Base-by-base conservation (phyloP, 495 filamentous ascomycete genomes). In the Podospora appendiculata region DNA sequence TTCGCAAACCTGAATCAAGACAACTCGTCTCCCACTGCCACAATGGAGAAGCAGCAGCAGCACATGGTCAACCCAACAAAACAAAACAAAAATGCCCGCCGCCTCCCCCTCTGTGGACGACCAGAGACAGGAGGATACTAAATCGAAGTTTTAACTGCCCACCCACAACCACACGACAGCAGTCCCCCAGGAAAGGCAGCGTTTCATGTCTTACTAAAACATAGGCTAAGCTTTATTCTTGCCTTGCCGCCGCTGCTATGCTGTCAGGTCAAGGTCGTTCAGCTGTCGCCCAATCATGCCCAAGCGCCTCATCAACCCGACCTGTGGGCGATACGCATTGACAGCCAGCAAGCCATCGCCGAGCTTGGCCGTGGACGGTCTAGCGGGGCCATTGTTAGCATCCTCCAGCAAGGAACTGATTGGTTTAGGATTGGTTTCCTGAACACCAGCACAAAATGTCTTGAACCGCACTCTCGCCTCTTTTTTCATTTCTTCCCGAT, bases 251-350 rank as follows among this genome's bases (percentile, higher is more conserved):
- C 47, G 52, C 46, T 54, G 13, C 16, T 32, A 45, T 48, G 43
- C 39, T 40, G 38, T 40, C 11, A 12, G 38, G 11, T 6, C 38
- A 40, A 40, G 3, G 11, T 12, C 41, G 4, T 13, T 43, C 17
- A 19, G n/a, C 14, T 13, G 41, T 14, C n/a, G n/a, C 41, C 14
- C n/a, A 14, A 43, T 38, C 39, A 13, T 10, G 36, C 13, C 36
- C 36, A 4, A 38, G 36, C 36, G 36, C 36, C 36, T 13, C 11
- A 11, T 11, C 13, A 38, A 13, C 36, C 36, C 13, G 36, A 10
- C 36, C 41, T 41, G 41, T 38, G 36, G 52, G 52, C 52, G 52
- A 55, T 55, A 55, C 52, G 52, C 52, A 55, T 55, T 50, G 52
- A 55, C 17, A 16, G 25, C 2, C 25, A 25, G 2, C 25, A 25